phyloP scores from a whole-genome alignment of 2,329 filamentous ascomycete species.

The Cercospora zeae-maydis region DNA sequence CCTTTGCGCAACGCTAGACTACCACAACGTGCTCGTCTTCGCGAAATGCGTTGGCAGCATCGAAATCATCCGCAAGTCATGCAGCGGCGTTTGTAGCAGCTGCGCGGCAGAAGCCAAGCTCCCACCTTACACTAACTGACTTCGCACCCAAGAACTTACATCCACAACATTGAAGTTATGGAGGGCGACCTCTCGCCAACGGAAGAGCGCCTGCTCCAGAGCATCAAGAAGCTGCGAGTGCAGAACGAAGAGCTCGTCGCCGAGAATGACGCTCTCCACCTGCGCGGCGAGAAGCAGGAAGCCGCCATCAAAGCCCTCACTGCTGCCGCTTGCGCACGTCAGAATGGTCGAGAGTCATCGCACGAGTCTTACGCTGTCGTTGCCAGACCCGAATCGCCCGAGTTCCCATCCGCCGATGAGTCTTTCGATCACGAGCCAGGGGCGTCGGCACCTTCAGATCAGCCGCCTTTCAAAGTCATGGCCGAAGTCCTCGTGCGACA shows the following conservation, averaged over 20 bases:
- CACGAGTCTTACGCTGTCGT: conserved; percentile 1
- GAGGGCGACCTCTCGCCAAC: neutral
- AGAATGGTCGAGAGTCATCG: neutral
- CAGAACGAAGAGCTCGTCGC: neutral
- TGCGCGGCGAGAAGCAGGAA: conserved; percentile 5
- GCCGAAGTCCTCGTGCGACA: neutral
- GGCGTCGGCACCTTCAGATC: neutral
- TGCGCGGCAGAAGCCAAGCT: neutral
- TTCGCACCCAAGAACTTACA: neutral
- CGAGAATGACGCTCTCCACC: neutral
- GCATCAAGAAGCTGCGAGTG: neutral
- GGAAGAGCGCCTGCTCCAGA: neutral
- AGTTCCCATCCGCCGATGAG: neutral
- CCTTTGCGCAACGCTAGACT: neutral
- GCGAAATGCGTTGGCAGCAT: neutral
- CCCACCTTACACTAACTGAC: neutral
- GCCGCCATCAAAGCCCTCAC: neutral
- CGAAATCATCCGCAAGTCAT: neutral
- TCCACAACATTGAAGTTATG: neutral
- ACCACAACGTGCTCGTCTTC: neutral
- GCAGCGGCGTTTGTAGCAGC: neutral
- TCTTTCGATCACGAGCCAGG: neutral
- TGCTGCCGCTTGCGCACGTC: neutral
- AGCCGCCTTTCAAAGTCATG: neutral
- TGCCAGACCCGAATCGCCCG: neutral